Conservation (phyloP, 768 basidiomycete species). For the Rhodocollybia butyracea region DNA sequence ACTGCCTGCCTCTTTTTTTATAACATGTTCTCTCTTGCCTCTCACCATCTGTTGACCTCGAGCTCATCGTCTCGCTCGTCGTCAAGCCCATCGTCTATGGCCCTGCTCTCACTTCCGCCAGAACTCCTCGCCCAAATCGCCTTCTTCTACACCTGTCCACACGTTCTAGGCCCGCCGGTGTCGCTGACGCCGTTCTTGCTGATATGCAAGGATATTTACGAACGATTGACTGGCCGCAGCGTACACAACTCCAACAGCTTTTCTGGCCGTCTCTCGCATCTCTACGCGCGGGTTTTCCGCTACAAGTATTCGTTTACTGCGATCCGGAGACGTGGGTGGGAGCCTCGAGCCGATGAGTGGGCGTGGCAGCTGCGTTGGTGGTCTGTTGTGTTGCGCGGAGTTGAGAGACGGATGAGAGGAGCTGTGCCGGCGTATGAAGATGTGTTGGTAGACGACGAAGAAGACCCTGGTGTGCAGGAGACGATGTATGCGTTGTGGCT, state of each 20-base stretch:
- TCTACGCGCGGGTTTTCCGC: slow-evolving; percentile 54
- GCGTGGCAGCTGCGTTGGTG: slow-evolving; percentile 32
- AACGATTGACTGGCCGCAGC: no score
- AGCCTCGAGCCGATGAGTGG: slow-evolving; percentile 26
- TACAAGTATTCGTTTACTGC: slow-evolving; percentile 56
- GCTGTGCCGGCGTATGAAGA: slow-evolving; percentile 22
- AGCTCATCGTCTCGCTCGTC: no score
- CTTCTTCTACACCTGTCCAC: slow-evolving; percentile 39
- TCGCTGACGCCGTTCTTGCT: slow-evolving; percentile 46
- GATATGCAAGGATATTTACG: slow-evolving; percentile 34
- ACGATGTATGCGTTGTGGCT: slow-evolving; percentile 47
- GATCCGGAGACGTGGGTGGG: slow-evolving; percentile 46
- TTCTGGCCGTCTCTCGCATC: slow-evolving; percentile 32
- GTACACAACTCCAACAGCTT: no score
- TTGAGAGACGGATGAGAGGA: slow-evolving; percentile 29
- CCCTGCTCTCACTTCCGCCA: slow-evolving; percentile 35
- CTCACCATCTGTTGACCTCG: no score
- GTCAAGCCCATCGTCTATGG: no score
- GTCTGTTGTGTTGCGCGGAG: slow-evolving; percentile 35
- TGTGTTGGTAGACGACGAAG: slow-evolving; percentile 17
- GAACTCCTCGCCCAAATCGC: slow-evolving; percentile 49
- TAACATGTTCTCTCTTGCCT: no score
- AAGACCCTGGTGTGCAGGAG: slow-evolving; percentile 25
- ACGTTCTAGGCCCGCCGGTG: slow-evolving; percentile 43
- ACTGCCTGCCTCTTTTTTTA: no score